These are phyloP conservation scores for Mrakia hoshinonis DNA, from an alignment of 768 basidiomycete species.

Conservation along the genomic window DNA sequence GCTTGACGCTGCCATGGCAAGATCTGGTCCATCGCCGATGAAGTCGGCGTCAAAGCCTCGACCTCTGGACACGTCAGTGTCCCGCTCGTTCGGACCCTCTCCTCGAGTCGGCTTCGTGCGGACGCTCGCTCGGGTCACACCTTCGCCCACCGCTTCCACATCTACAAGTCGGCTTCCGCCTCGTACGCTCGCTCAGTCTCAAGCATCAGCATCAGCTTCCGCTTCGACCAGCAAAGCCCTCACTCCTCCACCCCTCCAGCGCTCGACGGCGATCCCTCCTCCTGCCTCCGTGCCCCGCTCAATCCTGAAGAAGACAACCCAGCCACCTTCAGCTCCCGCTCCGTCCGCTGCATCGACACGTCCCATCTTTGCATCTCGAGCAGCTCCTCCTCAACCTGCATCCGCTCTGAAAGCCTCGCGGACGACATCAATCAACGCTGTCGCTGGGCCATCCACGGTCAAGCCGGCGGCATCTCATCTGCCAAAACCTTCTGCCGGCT, in stretches of 20 bases:
- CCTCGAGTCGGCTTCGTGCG: slow-evolving; percentile 3
- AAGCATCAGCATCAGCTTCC: neutral
- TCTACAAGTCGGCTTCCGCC: neutral
- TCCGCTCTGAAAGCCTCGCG: neutral
- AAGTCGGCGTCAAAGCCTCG: neutral
- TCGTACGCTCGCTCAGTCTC: neutral
- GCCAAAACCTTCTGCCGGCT: slow-evolving; percentile 8
- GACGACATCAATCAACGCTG: no score
- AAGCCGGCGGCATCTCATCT: neutral
- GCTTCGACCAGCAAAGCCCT: neutral
- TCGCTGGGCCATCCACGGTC: neutral
- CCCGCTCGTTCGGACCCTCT: neutral
- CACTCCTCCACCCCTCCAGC: neutral
- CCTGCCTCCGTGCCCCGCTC: neutral
- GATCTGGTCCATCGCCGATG: neutral
- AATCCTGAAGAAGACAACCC: no score
- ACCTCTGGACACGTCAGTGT: neutral
- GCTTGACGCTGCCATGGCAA: neutral
- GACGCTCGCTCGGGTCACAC: slow-evolving; percentile 5
- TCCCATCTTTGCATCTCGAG: neutral
- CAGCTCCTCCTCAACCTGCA: slow-evolving; percentile 13
- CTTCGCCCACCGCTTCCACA: neutral
- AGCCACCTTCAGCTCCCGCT: neutral
- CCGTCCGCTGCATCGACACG: neutral
- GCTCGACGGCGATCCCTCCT: neutral